These are phyloP conservation scores for Calonectria montana DNA, from an alignment of 2,329 filamentous ascomycete species.

Conservation along the genomic window DNA sequence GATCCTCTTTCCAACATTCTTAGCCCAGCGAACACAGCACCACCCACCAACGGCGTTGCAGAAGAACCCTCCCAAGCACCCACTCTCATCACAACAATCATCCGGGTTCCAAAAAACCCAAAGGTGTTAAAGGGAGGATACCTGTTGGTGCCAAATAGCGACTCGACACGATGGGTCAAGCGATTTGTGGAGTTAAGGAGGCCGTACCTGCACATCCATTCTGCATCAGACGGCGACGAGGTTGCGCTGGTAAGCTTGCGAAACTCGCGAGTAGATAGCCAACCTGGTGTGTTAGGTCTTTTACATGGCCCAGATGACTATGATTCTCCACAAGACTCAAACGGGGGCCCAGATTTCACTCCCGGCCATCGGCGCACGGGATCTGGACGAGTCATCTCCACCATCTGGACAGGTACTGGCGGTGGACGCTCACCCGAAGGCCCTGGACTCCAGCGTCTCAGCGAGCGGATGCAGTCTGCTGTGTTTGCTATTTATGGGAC, in stretches of 20 bases:
- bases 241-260: conserved; percentile 88
- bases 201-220: conserved; percentile 93
- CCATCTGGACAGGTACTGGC: conserved; percentile 63
- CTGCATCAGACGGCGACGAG: conserved; percentile 87
- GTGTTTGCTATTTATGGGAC: conserved; percentile 96
- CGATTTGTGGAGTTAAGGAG: conserved; percentile 92
- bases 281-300: conserved; percentile 86
- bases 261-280: conserved; percentile 91
- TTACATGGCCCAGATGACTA: conserved; percentile 65
- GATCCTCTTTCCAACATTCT: conserved; percentile 68
- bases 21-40: conserved; percentile 71
- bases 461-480: conserved; percentile 71
- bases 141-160: conserved; percentile 84
- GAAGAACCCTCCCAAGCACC: conserved; percentile 63
- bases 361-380: conserved; percentile 61
- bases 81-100: conserved; percentile 79
- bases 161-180: conserved; percentile 87
- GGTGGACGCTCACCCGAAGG: conserved; percentile 43
- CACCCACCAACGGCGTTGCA: conserved; percentile 72
- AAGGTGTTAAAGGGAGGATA: conserved; percentile 88
- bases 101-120: conserved; percentile 83
- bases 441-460: conserved; percentile 62
- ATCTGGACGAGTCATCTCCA: conserved; percentile 65
- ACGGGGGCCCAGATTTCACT: conserved; percentile 51
- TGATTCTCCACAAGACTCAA: conserved; percentile 48